Conservation (phyloP, 2,329 filamentous ascomycete species). For the Fusarium virguliforme region DNA sequence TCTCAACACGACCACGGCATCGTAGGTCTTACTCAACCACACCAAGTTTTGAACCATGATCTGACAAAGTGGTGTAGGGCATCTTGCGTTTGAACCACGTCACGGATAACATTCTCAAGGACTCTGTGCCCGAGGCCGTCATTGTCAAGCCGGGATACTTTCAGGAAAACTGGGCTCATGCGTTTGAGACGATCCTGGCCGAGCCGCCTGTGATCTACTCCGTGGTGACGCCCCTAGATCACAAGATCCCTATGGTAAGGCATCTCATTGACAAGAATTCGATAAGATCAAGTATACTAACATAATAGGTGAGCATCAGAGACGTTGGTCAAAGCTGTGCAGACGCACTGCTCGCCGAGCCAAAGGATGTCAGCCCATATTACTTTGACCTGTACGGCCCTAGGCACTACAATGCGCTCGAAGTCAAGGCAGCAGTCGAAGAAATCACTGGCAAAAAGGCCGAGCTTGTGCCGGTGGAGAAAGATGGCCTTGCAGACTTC, state of each 20-base stretch:
- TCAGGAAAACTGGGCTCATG: conserved; percentile 44
- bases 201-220: conserved; percentile 51
- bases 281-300: background rate
- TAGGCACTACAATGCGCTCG: conserved; percentile 48
- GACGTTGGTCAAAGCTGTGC: conserved; percentile 51
- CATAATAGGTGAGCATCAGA: conserved; percentile 47
- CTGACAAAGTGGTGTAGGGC: conserved; percentile 43
- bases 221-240: conserved; percentile 48
- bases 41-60: accelerated
- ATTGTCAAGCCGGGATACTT: conserved; percentile 47
- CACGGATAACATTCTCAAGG: conserved; percentile 42
- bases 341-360: conserved; percentile 37
- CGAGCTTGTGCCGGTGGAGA: conserved; percentile 40
- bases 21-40: conserved; percentile 37
- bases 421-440: conserved; percentile 50
- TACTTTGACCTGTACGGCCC: conserved; percentile 51
- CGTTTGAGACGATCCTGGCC: conserved; percentile 40
- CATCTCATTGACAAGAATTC: accelerated
- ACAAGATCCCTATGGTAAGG: conserved; percentile 55
- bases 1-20: conserved; percentile 52
- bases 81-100: conserved; percentile 47
- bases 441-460: conserved; percentile 45
- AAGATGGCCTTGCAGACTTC: conserved; percentile 46
- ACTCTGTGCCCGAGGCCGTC: conserved; percentile 40
- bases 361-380: conserved; percentile 16